phyloP scores from a whole-genome alignment of 768 basidiomycete genomes.

The Austroboletus festivus region DNA sequence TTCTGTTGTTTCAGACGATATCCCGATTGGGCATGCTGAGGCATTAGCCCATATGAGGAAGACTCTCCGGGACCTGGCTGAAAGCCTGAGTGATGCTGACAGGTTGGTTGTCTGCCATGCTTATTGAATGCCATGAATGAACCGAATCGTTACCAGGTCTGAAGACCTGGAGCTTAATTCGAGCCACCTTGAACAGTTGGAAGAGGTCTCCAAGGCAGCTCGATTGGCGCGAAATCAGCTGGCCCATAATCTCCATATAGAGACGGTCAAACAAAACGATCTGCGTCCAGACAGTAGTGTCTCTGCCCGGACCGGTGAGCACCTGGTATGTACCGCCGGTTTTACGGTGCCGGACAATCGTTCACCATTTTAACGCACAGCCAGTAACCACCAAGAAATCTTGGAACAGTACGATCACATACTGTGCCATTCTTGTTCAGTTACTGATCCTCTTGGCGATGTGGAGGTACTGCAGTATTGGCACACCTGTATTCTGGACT shows the following conservation, averaged over 20 bases:
- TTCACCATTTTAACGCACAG: conserved; percentile 19
- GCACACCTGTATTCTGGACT: conserved; percentile 4
- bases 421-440: conserved; percentile 42
- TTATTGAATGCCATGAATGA: conserved; percentile 5
- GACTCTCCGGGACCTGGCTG: conserved; percentile 54
- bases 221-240: conserved; percentile 49
- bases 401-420: conserved; percentile 32
- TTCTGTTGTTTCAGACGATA: conserved; percentile 23
- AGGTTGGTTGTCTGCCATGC: conserved; percentile 35
- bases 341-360: not conserved
- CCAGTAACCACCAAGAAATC: conserved; percentile 12
- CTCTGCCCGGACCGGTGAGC: conserved; percentile 35
- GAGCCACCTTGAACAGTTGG: conserved; percentile 47
- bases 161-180: conserved; percentile 39
- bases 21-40: conserved; percentile 40
- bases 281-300: conserved; percentile 33
- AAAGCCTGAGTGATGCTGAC: conserved; percentile 56
- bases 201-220: conserved; percentile 51
- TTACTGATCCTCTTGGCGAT: conserved; percentile 45
- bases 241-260: conserved; percentile 39
- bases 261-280: conserved; percentile 35
- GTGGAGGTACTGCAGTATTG: conserved; percentile 50
- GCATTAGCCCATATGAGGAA: conserved; percentile 55
- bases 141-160: conserved; percentile 33
- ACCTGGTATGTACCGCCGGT: conserved; percentile 35